phyloP scores from a whole-genome alignment of 345 rosid genomes.

The Syzygium aromaticum region DNA sequence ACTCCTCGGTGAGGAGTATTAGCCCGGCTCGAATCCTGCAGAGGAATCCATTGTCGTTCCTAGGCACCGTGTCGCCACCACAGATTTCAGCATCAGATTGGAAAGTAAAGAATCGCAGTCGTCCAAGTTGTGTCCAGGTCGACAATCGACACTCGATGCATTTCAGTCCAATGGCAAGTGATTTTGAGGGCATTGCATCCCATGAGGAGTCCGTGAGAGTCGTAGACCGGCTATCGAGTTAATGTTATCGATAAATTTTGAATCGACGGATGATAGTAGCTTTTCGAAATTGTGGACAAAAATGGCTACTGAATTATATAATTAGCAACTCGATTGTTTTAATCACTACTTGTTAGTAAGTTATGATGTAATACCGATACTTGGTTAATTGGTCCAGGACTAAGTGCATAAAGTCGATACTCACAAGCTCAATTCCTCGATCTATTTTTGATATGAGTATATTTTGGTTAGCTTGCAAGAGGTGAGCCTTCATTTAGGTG shows the following conservation, averaged over 20 bases:
- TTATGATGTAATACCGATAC: neutral
- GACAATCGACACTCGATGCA: neutral
- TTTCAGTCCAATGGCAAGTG: neutral
- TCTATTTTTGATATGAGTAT: accelerated
- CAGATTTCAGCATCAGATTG: neutral
- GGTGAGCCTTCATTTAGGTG: neutral
- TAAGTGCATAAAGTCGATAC: neutral
- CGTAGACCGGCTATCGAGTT: neutral
- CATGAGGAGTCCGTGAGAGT: neutral
- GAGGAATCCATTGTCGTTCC: neutral
- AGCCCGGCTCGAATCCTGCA: neutral
- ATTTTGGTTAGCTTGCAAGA: neutral
- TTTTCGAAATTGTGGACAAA: neutral
- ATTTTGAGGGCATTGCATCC: neutral
- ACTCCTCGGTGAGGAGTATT: neutral
- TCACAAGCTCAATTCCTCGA: neutral
- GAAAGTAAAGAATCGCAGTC: neutral
- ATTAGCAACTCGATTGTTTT: neutral
- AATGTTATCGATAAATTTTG: no score
- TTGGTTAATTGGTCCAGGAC: neutral
- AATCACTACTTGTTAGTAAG: neutral
- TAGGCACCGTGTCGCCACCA: neutral
- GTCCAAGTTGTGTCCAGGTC: neutral
- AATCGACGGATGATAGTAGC: no score
- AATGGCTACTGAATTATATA: neutral